These are phyloP conservation scores for Bruguiera sexangula DNA, from an alignment of 345 rosid genomes.

Conservation along the genomic window DNA sequence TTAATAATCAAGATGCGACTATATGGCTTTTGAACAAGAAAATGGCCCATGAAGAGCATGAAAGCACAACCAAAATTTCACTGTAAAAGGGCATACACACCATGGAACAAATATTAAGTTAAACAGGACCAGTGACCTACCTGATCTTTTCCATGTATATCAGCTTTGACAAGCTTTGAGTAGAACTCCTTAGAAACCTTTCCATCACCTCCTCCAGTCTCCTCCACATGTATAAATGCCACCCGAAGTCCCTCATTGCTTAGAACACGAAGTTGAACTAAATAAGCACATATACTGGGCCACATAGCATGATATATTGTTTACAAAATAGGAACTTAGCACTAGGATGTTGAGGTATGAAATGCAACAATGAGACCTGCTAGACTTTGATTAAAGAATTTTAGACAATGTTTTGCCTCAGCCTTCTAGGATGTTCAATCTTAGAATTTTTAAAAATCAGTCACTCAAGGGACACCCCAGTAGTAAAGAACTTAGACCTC, in stretches of 20 bases:
- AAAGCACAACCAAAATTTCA: not conserved
- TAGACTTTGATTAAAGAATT: too few species aligned
- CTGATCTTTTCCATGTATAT: constrained; percentile 98
- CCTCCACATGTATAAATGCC: constrained; percentile 93
- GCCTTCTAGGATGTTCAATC: too few species aligned
- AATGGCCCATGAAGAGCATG: not conserved
- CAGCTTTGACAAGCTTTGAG: constrained; percentile 97
- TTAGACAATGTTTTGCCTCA: too few species aligned
- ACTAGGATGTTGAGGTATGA: not conserved
- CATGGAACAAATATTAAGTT: not conserved
- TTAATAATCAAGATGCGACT: not conserved
- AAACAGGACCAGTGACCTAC: constrained; percentile 30
- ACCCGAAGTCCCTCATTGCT: constrained; percentile 98
- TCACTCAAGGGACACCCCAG: too few species aligned
- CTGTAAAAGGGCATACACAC: not conserved
- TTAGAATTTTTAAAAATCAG: too few species aligned
- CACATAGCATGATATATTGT: not conserved
- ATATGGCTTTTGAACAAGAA: not conserved
- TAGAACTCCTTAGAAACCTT: constrained; percentile 50
- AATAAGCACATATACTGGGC: constrained; percentile 5
- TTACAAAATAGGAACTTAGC: too few species aligned
- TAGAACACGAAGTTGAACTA: constrained; percentile 16
- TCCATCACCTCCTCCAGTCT: constrained; percentile 54
- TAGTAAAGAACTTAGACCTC: too few species aligned
- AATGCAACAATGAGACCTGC: not conserved